Evolutionary conservation across 2,329 filamentous ascomycete species (phyloP), one percentile per base, ranked within the genome.

Genomic region (Trichophyton schoenleinii): DNA sequence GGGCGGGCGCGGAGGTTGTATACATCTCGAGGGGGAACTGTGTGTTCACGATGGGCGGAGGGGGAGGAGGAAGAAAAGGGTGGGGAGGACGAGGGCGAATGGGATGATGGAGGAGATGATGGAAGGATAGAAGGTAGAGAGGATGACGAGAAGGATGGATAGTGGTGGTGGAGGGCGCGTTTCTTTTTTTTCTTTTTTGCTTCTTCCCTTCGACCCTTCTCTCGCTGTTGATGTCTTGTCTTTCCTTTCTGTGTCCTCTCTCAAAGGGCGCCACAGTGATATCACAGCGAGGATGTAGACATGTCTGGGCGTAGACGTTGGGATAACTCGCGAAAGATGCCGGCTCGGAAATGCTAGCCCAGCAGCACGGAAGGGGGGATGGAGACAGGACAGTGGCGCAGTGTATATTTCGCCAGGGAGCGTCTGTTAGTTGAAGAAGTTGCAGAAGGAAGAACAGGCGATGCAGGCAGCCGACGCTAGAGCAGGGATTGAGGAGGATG

Each of bases 1-100:
- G 80, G 79, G 73, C 69, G 58, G 75, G 72, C 67, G 69, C 62
- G 42, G 75, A 70, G 60, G 76, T 72, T 70, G 75, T 74, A 72
- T 79, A 79, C 74, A 79, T 78, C 68, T 69, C 70, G 68, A 42
- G 18, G 38, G 25, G 38, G 25, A 42, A 42, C 57, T 57, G 38
- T 57, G 55, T 57, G 44, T 57, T 57, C 53, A 41, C 31, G 53
- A 57, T 38, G 28, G 41, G 61, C 25, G 41, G 57, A 44, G 57
- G 57, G 36, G 57, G 46, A n/a, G 41, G 41, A 41, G 22, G 48
- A 57, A 28, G 31, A 41, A 42, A 31, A 57, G 53, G 61, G 46
- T 41, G 58, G 58, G 48, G 34, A 44, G 38, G 58, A 60, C 41
- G 34, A 60, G 44, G 46, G 49, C 31, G 36, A 41, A 60, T 44